Base-by-base conservation (phyloP, 371 early-diverging fungal species). In the Actinomortierella wolfii region DNA sequence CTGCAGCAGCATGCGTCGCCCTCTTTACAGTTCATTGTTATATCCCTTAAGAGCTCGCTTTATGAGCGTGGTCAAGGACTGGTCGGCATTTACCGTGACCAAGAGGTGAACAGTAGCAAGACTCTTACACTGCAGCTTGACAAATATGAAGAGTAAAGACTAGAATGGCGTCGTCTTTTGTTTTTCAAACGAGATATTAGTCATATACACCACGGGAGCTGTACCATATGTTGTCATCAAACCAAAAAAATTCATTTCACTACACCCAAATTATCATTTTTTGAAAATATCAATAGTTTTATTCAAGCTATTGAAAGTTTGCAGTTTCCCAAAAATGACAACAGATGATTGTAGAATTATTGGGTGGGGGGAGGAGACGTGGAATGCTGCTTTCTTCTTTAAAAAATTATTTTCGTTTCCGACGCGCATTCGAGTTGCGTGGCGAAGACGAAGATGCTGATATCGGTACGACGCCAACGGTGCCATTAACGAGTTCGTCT, bases 21-120 rank as follows among this genome's bases (percentile, higher is more conserved):
- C 0, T 69, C 77, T 18, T 89, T 95, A 59, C 99, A 99, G 84
- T 99, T 99, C 71, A 92, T 99, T 54, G 96, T 99, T 40, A 99
- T 99, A 52, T 96, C 95, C n/a, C 91, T 99, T 49, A 99, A 99
- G 79, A 87, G 85, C 57, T 86, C 92, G 25, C 82, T 99, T 42
- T 99, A 97, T 78, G 96, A 99, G 77, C 89, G 90, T 40, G 95
- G 97, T 7, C 87, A 97, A 61, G 91, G 93, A 1, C 83, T 99
- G 20, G 97, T 99, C 6, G 99, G 99, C 15, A 94, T 99, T 48
- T 99, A 98, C 76, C 86, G 95, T 43, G 96, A 97, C 79, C 92
- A 93, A 74, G 87, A 82, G 1, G 75, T 78, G n/a, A 92, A 92
- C 65, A 91, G 93, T 57, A 93, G 94, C 45, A 87, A 81, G 59